Percentiles rank a stretch among this genome's conserved stretches.
Conservation (phyloP, 805 yeast species). For the Suhomyces faveliae region DNA sequence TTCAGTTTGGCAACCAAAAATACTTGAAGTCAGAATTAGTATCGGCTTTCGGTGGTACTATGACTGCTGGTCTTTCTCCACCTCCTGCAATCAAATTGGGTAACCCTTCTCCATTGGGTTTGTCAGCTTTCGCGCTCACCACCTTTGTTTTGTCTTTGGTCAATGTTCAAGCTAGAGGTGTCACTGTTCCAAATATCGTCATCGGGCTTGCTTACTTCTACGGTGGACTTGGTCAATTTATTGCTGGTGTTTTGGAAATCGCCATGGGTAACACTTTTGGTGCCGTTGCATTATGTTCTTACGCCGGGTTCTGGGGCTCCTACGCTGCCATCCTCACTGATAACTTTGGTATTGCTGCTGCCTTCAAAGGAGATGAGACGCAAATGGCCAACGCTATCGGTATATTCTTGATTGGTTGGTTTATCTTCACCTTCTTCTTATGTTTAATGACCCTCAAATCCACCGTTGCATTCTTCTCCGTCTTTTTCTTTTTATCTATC, state of each 20-base stretch:
- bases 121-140: slow-evolving; percentile 68
- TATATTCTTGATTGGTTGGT: slow-evolving; percentile 41
- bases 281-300: slow-evolving; percentile 58
- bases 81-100: slow-evolving; percentile 46
- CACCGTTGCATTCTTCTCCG: slow-evolving; percentile 40
- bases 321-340: slow-evolving; percentile 58
- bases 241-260: slow-evolving; percentile 76
- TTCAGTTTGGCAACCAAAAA: slow-evolving; percentile 70
- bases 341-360: slow-evolving; percentile 37
- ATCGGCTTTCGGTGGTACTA: slow-evolving; percentile 78
- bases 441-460: slow-evolving; percentile 42
- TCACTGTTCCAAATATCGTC: slow-evolving; percentile 55
- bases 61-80: slow-evolving; percentile 60
- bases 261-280: slow-evolving; percentile 77
- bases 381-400: slow-evolving; percentile 38
- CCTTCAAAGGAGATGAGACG: slow-evolving; percentile 26
- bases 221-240: slow-evolving; percentile 69
- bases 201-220: slow-evolving; percentile 67
- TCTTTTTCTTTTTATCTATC: slow-evolving; percentile 40
- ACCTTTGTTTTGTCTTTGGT: slow-evolving; percentile 64
- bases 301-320: slow-evolving; percentile 77
- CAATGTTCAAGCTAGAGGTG: slow-evolving; percentile 69
- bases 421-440: slow-evolving; percentile 44
- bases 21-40: slow-evolving; percentile 60
- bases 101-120: slow-evolving; percentile 75